Conservation (phyloP, 257 asterid genomes). For the Ajuga chamaepitys region DNA sequence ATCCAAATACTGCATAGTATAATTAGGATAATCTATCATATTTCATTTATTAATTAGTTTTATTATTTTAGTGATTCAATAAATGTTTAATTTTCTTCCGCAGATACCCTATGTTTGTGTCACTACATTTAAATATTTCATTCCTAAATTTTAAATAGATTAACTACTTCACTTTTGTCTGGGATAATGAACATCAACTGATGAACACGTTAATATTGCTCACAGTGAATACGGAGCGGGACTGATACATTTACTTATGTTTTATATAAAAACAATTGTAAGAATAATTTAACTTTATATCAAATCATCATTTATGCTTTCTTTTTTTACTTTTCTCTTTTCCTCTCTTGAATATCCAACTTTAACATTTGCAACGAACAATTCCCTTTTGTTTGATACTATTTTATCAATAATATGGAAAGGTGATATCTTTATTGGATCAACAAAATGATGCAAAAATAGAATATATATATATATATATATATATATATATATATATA, state of each 20-base stretch:
- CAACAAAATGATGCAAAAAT: background rate
- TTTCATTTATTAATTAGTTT: background rate
- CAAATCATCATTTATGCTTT: background rate
- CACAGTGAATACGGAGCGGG: no score
- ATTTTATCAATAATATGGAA: background rate
- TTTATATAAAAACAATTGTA: no score
- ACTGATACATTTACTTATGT: no score
- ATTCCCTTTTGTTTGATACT: conserved; percentile 7
- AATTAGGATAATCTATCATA: background rate
- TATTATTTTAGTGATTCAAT: no score
- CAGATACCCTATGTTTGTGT: no score
- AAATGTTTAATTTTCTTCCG: no score
- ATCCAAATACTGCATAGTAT: background rate
- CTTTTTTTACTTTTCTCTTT: background rate
- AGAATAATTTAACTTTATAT: conserved; percentile 2
- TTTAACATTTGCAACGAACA: background rate
- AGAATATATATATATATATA: no score
- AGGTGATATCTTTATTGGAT: background rate
- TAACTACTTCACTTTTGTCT: no score
- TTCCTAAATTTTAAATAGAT: no score
- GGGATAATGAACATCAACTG: no score
- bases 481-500: background rate
- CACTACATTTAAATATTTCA: no score
- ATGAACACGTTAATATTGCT: no score
- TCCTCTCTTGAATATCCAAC: conserved; percentile 11